These are phyloP conservation scores for Zancudomyces culisetae DNA, from an alignment of 371 early-diverging fungal genomes.

Conservation along the genomic window DNA sequence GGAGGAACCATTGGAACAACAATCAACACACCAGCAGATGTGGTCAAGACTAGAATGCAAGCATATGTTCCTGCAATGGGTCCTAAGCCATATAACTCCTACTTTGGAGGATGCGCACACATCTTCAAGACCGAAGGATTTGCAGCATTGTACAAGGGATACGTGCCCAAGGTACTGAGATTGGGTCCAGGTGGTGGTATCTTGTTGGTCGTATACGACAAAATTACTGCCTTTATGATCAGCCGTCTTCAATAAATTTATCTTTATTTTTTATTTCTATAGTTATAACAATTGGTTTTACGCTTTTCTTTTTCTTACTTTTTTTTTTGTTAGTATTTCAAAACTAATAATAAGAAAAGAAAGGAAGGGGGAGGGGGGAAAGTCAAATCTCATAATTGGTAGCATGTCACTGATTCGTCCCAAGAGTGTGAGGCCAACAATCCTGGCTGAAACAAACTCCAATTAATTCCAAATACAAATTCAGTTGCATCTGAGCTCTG, in stretches of 20 bases:
- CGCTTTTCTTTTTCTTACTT: too few species aligned
- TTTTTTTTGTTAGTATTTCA: too few species aligned
- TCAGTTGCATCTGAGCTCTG: too few species aligned
- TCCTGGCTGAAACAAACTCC: too few species aligned
- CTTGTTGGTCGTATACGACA: slow-evolving; percentile 83
- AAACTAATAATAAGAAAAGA: too few species aligned
- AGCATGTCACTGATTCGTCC: too few species aligned
- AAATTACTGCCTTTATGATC: slow-evolving; percentile 69
- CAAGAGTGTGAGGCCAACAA: too few species aligned
- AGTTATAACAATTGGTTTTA: background rate
- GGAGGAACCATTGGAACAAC: slow-evolving; percentile 91
- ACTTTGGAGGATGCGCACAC: slow-evolving; percentile 61
- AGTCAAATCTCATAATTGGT: too few species aligned
- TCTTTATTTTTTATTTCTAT: background rate
- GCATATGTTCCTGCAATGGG: slow-evolving; percentile 41
- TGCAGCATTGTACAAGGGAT: slow-evolving; percentile 86
- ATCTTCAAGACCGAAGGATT: slow-evolving; percentile 83
- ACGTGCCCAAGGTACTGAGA: slow-evolving; percentile 89
- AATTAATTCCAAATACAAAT: too few species aligned
- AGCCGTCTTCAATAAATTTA: slow-evolving; percentile 14
- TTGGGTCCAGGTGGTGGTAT: slow-evolving; percentile 87
- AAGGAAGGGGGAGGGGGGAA: too few species aligned
- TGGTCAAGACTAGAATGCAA: slow-evolving; percentile 93
- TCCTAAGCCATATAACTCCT: slow-evolving; percentile 67
- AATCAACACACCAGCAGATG: slow-evolving; percentile 91